phyloP scores from a whole-genome alignment of 805 yeast genomes.

The Wickerhamomyces rabaulensis region DNA sequence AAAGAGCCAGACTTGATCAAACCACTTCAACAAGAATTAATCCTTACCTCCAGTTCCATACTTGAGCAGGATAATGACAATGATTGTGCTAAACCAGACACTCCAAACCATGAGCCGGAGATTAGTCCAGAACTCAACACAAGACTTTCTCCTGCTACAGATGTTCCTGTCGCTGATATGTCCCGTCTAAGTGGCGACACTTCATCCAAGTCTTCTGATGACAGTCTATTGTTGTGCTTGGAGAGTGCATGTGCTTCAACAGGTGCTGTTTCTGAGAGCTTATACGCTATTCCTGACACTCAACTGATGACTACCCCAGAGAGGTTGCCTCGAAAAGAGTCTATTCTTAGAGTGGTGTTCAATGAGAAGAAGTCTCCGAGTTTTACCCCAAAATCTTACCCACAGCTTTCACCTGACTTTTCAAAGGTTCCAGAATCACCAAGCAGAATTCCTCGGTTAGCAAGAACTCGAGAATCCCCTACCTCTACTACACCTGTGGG shows the following conservation, averaged over 20 bases:
- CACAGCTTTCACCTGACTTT: neutral
- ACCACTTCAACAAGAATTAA: neutral
- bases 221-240: too few relatives aligned
- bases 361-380: slow-evolving; percentile 1
- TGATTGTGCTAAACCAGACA: neutral
- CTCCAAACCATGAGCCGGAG: neutral
- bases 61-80: neutral
- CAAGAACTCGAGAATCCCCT: neutral
- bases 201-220: neutral
- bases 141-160: neutral
- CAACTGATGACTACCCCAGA: neutral
- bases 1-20: too few relatives aligned
- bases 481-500: neutral
- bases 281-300: neutral
- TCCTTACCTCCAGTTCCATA: too few relatives aligned
- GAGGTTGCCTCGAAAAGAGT: slow-evolving; percentile 4
- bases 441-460: neutral
- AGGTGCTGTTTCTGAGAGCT: neutral
- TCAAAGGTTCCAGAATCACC: neutral
- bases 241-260: neutral
- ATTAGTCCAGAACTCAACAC: neutral
- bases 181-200: neutral
- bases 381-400: neutral
- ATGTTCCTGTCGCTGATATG: too few relatives aligned
- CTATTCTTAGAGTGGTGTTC: slow-evolving; percentile 4